Conservation (phyloP, 495 filamentous ascomycete genomes). For the Penicillium coffeae region DNA sequence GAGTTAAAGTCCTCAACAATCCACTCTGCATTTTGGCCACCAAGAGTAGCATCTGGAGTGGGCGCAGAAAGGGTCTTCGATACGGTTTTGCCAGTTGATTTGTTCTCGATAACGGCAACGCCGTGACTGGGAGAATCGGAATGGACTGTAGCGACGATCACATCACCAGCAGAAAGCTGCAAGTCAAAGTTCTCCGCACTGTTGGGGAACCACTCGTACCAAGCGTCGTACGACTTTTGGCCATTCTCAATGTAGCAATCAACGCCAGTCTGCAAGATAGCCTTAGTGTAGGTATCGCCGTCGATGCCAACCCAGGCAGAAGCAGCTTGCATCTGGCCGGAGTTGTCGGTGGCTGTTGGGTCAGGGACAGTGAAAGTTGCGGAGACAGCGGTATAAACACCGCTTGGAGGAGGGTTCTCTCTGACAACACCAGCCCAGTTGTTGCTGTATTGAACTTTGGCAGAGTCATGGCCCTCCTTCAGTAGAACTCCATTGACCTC, state of each 20-base stretch:
- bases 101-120: slow-evolving; percentile 54
- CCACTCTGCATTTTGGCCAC: slow-evolving; percentile 57
- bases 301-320: slow-evolving; percentile 65
- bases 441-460: slow-evolving; percentile 46
- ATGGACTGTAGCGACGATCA: slow-evolving; percentile 51
- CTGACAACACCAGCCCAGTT: slow-evolving; percentile 60
- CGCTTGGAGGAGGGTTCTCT: slow-evolving; percentile 37
- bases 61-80: slow-evolving; percentile 47
- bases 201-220: slow-evolving; percentile 65
- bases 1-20: slow-evolving; percentile 61
- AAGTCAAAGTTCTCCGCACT: slow-evolving; percentile 55
- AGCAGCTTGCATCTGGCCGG: slow-evolving; percentile 39
- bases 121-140: slow-evolving; percentile 46
- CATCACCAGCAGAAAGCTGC: slow-evolving; percentile 50
- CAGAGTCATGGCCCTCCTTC: slow-evolving; percentile 9
- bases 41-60: slow-evolving; percentile 30
- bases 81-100: slow-evolving; percentile 50
- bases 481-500: slow-evolving; percentile 16
- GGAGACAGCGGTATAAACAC: slow-evolving; percentile 48
- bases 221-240: slow-evolving; percentile 46
- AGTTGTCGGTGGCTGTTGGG: slow-evolving; percentile 39
- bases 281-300: slow-evolving; percentile 52
- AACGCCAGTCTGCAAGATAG: slow-evolving; percentile 59
- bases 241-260: slow-evolving; percentile 49
- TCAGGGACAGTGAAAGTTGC: slow-evolving; percentile 54